These are phyloP conservation scores for Endogone sp. DNA, from an alignment of 192 early-diverging fungal genomes.

Conservation along the genomic window DNA sequence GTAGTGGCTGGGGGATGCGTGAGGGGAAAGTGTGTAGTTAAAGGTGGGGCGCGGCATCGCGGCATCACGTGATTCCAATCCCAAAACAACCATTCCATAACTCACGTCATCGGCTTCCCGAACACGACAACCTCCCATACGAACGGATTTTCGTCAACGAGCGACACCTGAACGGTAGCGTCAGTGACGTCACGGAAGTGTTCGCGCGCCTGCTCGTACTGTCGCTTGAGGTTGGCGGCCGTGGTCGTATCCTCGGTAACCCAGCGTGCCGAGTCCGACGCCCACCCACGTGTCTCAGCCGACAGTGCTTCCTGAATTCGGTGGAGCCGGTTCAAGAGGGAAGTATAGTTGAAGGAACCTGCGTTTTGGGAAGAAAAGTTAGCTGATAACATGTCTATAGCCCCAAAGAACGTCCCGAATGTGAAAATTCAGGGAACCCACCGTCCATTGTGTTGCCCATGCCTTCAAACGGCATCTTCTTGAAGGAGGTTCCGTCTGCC, in stretches of 20 bases:
- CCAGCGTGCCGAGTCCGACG: slow-evolving; percentile 36
- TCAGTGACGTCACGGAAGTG: slow-evolving; percentile 34
- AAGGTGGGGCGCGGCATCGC: too few relatives aligned
- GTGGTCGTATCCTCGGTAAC: slow-evolving; percentile 43
- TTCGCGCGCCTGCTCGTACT: slow-evolving; percentile 53
- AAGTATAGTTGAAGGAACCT: slow-evolving; percentile 35
- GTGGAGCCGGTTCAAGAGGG: slow-evolving; percentile 37
- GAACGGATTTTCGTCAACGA: slow-evolving; percentile 51
- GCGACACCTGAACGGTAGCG: slow-evolving; percentile 29
- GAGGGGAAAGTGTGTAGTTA: neutral
- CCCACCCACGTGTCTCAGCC: slow-evolving; percentile 49
- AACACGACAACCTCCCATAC: slow-evolving; percentile 51
- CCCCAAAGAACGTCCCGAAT: too few relatives aligned
- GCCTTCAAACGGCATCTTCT: slow-evolving; percentile 43
- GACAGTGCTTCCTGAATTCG: slow-evolving; percentile 34
- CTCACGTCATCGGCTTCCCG: slow-evolving; percentile 41
- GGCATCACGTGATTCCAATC: too few relatives aligned
- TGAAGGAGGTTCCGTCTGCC: slow-evolving; percentile 41
- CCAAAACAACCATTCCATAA: too few relatives aligned
- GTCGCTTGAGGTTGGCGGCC: slow-evolving; percentile 45
- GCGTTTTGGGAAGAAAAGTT: too few relatives aligned
- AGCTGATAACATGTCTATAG: too few relatives aligned
- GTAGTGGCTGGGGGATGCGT: slow-evolving; percentile 37
- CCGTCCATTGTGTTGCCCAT: slow-evolving; percentile 51
- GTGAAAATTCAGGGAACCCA: too few relatives aligned